These are phyloP conservation scores for Claviceps pusilla DNA, from an alignment of 2,329 filamentous ascomycete genomes.

Conservation along the genomic window DNA sequence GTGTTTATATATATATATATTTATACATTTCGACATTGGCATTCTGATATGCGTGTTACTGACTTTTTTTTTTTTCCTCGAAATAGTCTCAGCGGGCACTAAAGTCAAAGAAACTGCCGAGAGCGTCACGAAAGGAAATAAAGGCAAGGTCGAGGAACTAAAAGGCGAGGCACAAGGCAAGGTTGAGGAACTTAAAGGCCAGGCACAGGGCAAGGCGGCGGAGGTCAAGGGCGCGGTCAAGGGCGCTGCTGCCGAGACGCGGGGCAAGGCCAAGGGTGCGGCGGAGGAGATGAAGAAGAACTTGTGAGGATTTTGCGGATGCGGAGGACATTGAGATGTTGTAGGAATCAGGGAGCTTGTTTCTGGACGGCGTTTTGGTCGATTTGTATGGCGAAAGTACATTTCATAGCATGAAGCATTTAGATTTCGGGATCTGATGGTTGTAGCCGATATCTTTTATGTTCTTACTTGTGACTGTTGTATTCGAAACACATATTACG, in stretches of 20 bases:
- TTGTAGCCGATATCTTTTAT: neutral
- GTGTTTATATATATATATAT: too few relatives aligned
- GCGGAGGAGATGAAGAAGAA: conserved; percentile 22
- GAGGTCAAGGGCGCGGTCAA: conserved; percentile 20
- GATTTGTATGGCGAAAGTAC: too few relatives aligned
- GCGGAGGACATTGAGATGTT: neutral
- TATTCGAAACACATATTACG: too few relatives aligned
- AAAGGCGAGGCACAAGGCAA: conserved; percentile 24
- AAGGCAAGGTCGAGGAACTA: conserved; percentile 22
- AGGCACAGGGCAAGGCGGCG: conserved; percentile 23
- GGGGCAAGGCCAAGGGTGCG: conserved; percentile 25
- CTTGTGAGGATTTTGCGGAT: conserved; percentile 14
- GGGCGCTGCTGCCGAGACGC: conserved; percentile 17
- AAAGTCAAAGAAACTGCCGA: conserved; percentile 31
- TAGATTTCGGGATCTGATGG: neutral
- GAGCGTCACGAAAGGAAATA: conserved; percentile 19
- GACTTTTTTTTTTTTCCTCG: neutral
- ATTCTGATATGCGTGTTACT: neutral
- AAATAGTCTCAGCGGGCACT: conserved; percentile 23
- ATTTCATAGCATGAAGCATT: too few relatives aligned
- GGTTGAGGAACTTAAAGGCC: conserved; percentile 22
- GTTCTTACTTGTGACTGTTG: neutral
- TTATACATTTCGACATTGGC: too few relatives aligned
- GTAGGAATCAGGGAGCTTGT: neutral
- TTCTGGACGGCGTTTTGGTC: neutral